phyloP scores from a whole-genome alignment of 2,329 filamentous ascomycete species.

The Thermoascus crustaceus region DNA sequence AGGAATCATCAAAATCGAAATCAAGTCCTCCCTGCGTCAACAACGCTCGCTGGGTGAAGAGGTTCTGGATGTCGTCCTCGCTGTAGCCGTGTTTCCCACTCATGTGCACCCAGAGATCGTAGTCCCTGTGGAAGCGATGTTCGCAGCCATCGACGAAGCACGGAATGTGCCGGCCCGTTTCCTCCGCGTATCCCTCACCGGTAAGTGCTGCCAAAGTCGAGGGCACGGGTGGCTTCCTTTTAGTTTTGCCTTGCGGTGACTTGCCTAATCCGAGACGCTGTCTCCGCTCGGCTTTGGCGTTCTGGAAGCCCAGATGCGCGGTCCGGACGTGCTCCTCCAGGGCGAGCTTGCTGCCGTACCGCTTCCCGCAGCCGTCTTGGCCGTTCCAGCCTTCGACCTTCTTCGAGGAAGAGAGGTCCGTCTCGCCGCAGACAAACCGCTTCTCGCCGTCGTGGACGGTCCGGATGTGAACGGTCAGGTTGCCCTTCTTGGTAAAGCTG shows the following conservation, averaged over 20 bases:
- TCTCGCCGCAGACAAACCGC: slow-evolving; percentile 69
- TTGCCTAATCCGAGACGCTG: slow-evolving; percentile 23
- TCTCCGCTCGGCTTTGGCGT: slow-evolving; percentile 33
- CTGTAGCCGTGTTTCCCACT: slow-evolving; percentile 34
- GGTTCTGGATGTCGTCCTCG: slow-evolving; percentile 32
- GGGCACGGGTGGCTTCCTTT: slow-evolving; percentile 16
- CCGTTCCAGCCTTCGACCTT: slow-evolving; percentile 58
- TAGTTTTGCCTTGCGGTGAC: slow-evolving; percentile 9
- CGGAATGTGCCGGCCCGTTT: slow-evolving; percentile 41
- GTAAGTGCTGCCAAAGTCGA: slow-evolving; percentile 44
- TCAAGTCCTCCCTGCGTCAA: slow-evolving; percentile 15
- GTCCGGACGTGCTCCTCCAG: slow-evolving; percentile 80
- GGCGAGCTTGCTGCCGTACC: slow-evolving; percentile 67
- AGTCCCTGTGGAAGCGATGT: slow-evolving; percentile 49
- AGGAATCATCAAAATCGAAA: slow-evolving; percentile 13
- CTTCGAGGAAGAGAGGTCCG: slow-evolving; percentile 50
- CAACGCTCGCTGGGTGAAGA: slow-evolving; percentile 34
- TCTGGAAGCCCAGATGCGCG: slow-evolving; percentile 61
- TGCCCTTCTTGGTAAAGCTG: slow-evolving; percentile 74
- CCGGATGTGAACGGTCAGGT: slow-evolving; percentile 70
- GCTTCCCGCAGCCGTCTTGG: slow-evolving; percentile 63
- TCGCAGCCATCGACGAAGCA: slow-evolving; percentile 46
- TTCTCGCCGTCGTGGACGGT: slow-evolving; percentile 65
- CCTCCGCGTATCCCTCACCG: slow-evolving; percentile 47
- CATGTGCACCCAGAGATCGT: slow-evolving; percentile 52